Base-by-base conservation (phyloP, 75 land plant genomes). In the Sequoia sempervirens region DNA sequence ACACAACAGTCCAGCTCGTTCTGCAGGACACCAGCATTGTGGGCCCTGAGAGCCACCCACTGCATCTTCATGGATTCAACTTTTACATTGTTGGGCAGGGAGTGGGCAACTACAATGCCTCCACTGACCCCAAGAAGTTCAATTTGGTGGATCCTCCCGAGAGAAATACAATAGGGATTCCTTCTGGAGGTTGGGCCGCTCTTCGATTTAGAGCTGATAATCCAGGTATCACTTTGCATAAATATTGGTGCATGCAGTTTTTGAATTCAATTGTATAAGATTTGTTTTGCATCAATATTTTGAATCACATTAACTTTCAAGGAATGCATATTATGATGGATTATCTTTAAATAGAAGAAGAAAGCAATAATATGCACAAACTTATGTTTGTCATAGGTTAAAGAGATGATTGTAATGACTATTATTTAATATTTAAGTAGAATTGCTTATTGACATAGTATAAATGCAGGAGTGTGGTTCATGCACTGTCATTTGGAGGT, bases 11-110 rank as follows among this genome's bases (percentile, higher is more conserved):
- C 38, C 90, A 94, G 91, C 84, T 93, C 36, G 89, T 93, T 40
- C 80, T 93, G 69, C 95, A 93, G 84, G 95, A 89, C 84, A 93
- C 95, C 0, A 89, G 90, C 82, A 86, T 93, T 5, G 86, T 87
- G 11, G 93, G 90, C 1, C 84, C 88, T 0, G 95, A 93, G 84
- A 90, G 87, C 86, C 95, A 93, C 68, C 95, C 93, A 2, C 75
- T 93, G 45, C 95, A 93, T 76, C 89, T 93, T 20, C 95, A 93
- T 84, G 95, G 95, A 20, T 89, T 84, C 82, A 90, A 89, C 79
- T 93, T 93, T 87, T 92, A 87, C 74, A 90, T 93, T 13, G 90
- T 93, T 50, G 95, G 92, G 0, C 85, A 78, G 50, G 95, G 95
- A 3, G 85, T 83, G 61, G 95, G 95, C 9, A 91, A 92, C 84